A percentile compares a stretch with the other conserved stretches of the same genome.
Conservation (phyloP, 495 filamentous ascomycete species). For the Cercophora sp. region DNA sequence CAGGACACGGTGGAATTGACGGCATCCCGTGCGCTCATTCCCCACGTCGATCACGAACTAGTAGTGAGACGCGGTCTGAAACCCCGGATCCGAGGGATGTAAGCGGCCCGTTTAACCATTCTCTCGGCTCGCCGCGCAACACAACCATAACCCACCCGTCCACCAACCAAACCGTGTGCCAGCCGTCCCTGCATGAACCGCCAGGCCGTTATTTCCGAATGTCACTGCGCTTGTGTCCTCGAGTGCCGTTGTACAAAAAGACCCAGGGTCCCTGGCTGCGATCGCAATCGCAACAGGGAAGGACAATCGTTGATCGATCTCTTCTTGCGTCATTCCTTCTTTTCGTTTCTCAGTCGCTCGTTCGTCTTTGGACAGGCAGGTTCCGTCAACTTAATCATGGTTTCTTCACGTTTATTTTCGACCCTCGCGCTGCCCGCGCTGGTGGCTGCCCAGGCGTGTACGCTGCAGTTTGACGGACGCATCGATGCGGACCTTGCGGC, state of each 20-base stretch:
- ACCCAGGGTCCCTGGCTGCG: not conserved
- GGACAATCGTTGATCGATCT: constrained; percentile 4
- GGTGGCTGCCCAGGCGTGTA: constrained; percentile 26
- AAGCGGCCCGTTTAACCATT: constrained; percentile 4
- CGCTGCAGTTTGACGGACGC: constrained; percentile 36
- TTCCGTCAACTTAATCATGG: not conserved
- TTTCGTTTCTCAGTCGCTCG: not conserved
- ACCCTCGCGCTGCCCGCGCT: not conserved
- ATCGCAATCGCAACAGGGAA: not conserved
- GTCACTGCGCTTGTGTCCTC: not conserved
- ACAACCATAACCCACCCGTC: not conserved
- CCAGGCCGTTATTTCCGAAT: not conserved
- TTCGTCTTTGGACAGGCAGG: not conserved
- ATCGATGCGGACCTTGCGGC: constrained; percentile 21
- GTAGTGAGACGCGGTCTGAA: too few relatives aligned
- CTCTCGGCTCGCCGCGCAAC: constrained; percentile 7
- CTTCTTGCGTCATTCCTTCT: not conserved
- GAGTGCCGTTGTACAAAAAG: not conserved
- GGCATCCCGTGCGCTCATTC: too few relatives aligned
- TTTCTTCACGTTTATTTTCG: not conserved
- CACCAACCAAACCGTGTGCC: not conserved
- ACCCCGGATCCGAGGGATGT: not conserved
- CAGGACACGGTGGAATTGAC: too few relatives aligned
- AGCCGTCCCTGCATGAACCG: not conserved
- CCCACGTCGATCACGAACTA: too few relatives aligned